Evolutionary conservation across 306 rosid species (phyloP), one percentile per base, ranked within the genome.

Genomic region (Castanea crenata): DNA sequence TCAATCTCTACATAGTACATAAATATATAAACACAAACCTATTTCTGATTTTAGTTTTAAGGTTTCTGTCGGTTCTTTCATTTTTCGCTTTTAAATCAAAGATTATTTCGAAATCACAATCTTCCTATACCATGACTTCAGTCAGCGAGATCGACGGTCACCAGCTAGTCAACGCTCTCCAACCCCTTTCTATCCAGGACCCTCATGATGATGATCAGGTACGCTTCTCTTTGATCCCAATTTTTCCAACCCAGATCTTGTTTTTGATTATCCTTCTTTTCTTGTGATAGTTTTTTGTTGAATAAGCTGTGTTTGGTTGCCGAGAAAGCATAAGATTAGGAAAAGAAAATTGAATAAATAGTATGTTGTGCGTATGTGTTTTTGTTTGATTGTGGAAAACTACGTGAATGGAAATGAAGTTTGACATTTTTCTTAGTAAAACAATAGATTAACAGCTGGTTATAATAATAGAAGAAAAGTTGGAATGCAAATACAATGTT

Each of bases 91-190:
- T 6, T 41, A 41, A 41, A 8, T 8, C 73, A 27, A 8, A 49
- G 15, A 61, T 23, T 25, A 6, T 58, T 55, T 38, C 34, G 46
- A 68, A 75, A 52, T 38, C 44, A 7, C 10, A 38, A 38, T 58
- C 52, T 4, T 34, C 6, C 25, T 3, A 41, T 62, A 73, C 70
- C 68, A 87, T 83, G 89, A 41, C 84, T 85, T 84, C 89, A 19
- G 74, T 84, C 59, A 38, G 79, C 72, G 64, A 79, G 44, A 62
- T 49, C 41, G 81, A 77, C 57, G 79, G 31, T 63, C 78, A 55
- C 9, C 86, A 84, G 32, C 35, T 80, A 21, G 55, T 55, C 51
- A 64, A 19, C 64, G 78, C 31, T 56, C 71, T 80, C 38, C 55
- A 34, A 41, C 55, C 25, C 25, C 55, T 76, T 1, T 59, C 81